These are phyloP conservation scores for Selaginella tamariscina DNA, from an alignment of 75 land plant genomes.

Conservation along the genomic window DNA sequence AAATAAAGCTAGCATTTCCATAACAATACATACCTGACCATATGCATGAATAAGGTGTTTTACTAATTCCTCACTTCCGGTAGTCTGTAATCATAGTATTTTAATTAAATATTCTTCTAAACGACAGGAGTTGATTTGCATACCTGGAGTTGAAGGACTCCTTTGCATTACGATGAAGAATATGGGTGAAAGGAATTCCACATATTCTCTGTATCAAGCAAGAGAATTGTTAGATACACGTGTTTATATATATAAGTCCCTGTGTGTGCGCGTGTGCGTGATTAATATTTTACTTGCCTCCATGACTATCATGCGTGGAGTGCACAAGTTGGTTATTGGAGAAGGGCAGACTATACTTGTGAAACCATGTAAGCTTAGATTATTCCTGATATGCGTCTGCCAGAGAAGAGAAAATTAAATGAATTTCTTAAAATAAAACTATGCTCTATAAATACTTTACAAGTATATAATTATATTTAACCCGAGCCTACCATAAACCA, in stretches of 20 bases:
- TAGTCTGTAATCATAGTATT: constrained; percentile 20
- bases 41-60: constrained; percentile 25
- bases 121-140: neutral
- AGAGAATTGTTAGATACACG: constrained; percentile 1
- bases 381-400: constrained; percentile 19
- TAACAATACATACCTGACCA: constrained; percentile 28
- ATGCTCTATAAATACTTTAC: no score
- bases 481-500: constrained; percentile 29
- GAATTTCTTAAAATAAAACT: neutral
- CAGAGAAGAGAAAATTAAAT: neutral
- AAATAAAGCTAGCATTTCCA: neutral
- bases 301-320: constrained; percentile 32
- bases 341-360: constrained; percentile 25
- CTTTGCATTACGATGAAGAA: constrained; percentile 21
- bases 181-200: constrained; percentile 33
- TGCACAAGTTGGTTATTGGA: constrained; percentile 23
- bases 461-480: no score
- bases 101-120: neutral
- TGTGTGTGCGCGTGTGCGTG: no score
- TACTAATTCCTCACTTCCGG: constrained; percentile 23
- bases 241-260: no score
- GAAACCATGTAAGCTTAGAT: constrained; percentile 19
- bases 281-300: constrained; percentile 15
- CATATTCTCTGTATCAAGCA: constrained; percentile 25
- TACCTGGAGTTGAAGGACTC: constrained; percentile 23